Conservation (phyloP, 2,329 filamentous ascomycete genomes). For the Xenoacremonium recifei region DNA sequence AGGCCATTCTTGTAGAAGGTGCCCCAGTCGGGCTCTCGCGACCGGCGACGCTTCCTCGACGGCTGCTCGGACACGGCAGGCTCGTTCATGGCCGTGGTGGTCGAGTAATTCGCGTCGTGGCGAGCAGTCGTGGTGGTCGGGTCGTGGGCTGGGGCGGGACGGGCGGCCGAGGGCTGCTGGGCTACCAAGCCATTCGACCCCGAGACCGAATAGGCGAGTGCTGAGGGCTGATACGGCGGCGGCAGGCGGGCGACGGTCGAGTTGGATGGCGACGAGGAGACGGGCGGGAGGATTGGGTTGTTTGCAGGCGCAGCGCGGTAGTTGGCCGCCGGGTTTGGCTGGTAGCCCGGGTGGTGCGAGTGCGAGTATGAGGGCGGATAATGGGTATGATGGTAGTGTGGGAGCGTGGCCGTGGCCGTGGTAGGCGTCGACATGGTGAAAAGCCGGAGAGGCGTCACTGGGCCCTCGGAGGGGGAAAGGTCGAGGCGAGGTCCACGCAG, state of each 20-base stretch:
- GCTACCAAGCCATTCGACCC: slow-evolving; percentile 29
- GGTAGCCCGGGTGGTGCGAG: slow-evolving; percentile 33
- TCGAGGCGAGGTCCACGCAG: slow-evolving; percentile 8
- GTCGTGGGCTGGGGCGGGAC: slow-evolving; percentile 29
- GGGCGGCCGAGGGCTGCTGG: slow-evolving; percentile 29
- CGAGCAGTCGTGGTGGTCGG: slow-evolving; percentile 24
- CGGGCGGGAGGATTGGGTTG: slow-evolving; percentile 28
- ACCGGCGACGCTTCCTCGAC: slow-evolving; percentile 54
- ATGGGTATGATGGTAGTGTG: slow-evolving; percentile 66
- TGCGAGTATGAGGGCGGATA: slow-evolving; percentile 53
- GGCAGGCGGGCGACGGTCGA: slow-evolving; percentile 20
- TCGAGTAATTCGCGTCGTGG: slow-evolving; percentile 25
- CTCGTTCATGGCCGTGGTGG: slow-evolving; percentile 24
- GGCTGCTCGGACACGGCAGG: slow-evolving; percentile 29
- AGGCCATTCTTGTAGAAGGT: slow-evolving; percentile 81
- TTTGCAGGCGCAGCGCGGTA: slow-evolving; percentile 28
- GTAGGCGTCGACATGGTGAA: slow-evolving; percentile 75
- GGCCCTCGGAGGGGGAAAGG: slow-evolving; percentile 2
- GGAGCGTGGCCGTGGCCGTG: slow-evolving; percentile 70
- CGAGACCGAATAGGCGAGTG: slow-evolving; percentile 30
- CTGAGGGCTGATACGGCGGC: slow-evolving; percentile 27
- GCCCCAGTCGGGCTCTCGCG: slow-evolving; percentile 71
- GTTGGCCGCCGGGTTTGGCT: slow-evolving; percentile 25
- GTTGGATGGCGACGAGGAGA: slow-evolving; percentile 24
- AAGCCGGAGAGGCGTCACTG: slow-evolving; percentile 14